phyloP scores from a whole-genome alignment of 306 rosid species.

The Hippophae rhamnoides region DNA sequence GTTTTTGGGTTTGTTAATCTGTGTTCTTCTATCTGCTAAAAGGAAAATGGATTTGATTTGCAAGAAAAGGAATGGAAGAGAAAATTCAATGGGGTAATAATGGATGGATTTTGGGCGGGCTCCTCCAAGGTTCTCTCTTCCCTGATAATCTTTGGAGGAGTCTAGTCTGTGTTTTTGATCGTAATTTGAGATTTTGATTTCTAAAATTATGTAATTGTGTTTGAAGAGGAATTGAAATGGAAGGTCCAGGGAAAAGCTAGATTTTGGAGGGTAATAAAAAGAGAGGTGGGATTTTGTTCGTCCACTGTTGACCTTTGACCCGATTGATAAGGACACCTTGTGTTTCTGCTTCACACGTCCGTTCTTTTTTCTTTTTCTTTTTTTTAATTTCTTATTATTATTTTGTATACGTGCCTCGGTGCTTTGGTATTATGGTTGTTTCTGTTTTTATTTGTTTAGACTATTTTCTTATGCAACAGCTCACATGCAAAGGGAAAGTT shows the following conservation, averaged over 20 bases:
- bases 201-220: not conserved
- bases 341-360: conserved; percentile 22
- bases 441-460: no score
- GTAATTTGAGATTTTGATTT: not conserved
- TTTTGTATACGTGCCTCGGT: no score
- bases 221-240: not conserved
- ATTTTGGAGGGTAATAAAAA: not conserved
- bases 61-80: conserved; percentile 1
- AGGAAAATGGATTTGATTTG: not conserved
- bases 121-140: not conserved
- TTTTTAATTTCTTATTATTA: no score
- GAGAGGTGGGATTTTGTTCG: conserved; percentile 8
- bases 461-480: no score
- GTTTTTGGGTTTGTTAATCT: not conserved
- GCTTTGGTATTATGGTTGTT: no score
- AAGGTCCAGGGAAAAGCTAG: not conserved
- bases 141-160: not conserved
- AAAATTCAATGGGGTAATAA: not conserved
- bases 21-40: not conserved
- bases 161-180: not conserved
- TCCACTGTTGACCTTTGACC: conserved; percentile 15
- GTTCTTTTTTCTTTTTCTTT: not conserved
- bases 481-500: not conserved
- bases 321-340: not conserved
- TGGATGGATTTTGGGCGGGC: not conserved